Base-by-base conservation (phyloP, 2,329 filamentous ascomycete genomes). In the Paraphoma sp. region DNA sequence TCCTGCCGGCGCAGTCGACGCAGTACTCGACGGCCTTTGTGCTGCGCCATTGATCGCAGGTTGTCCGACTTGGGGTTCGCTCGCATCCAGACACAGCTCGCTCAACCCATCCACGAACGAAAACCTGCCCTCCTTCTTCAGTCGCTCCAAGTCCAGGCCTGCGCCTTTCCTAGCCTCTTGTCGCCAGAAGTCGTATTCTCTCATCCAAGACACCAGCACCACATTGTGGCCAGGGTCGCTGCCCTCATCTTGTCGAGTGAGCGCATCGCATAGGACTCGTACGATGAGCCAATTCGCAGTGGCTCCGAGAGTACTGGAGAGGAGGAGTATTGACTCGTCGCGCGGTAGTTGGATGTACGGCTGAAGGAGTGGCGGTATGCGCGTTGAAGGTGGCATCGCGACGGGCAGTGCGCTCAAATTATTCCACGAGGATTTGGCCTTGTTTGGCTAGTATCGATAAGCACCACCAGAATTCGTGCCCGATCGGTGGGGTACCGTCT, bases 121-220 rank as follows among this genome's bases (percentile, higher is more conserved):
- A 67, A 96, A 89, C 49, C 83, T 84, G 31, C 84, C 84, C 58
- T 84, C 83, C 36, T 81, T 81, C 51, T 78, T 76, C 4, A 89
- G 74, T 6, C 82, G 82, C 16, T 89, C 84, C 48, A 95, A 79
- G 76, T 96, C 91, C 47, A 95, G 71, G 2, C 90, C 91, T 84
- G 63, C 89, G 70, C 92, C 76, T 75, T 88, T 88, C 51, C 86
- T 84, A 2, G 84, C 84, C 48, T 91, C 89, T 3, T 88, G 85
- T 60, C 81, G 87, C 92, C 93, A 97, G 72, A 96, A 96, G 1
- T 84, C 80, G 61, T 84, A 85, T 67, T 94, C 89, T 57, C 91
- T 84, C 77, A 96, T 79, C 77, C 95, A 97, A 79, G 91, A 96
- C 55, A 95, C 87, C 3, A 97, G 81, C 3, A 97, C 82, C 0